Conservation (phyloP, 2,329 filamentous ascomycete genomes). For the Colletotrichum sp. region DNA sequence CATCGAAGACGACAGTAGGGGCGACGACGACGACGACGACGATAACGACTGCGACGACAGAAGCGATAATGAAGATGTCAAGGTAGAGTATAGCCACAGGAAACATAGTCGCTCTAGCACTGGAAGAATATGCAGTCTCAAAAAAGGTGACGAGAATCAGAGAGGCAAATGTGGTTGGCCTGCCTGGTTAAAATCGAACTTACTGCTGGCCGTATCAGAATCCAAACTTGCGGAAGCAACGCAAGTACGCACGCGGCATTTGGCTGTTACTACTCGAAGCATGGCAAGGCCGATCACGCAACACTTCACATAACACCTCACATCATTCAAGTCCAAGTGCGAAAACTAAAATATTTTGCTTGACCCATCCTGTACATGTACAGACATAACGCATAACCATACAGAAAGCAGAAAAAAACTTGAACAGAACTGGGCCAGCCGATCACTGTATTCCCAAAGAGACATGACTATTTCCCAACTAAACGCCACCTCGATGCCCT, state of each 20-base stretch:
- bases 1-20: no score
- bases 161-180: rapidly evolving
- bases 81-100: no score
- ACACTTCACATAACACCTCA: background rate
- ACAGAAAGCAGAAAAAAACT: conserved; percentile 1
- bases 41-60: no score
- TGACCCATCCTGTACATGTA: background rate
- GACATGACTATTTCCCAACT: conserved; percentile 1
- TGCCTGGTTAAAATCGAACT: background rate
- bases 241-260: background rate
- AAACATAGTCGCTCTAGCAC: no score
- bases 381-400: conserved; percentile 11
- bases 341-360: background rate
- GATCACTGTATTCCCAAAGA: background rate
- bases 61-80: no score
- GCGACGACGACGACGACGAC: no score
- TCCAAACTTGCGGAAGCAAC: background rate
- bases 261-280: background rate
- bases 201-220: background rate
- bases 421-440: conserved; percentile 11
- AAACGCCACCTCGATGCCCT: conserved; percentile 15
- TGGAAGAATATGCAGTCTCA: no score
- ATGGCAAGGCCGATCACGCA: background rate
- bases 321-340: background rate
- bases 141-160: background rate